Base-by-base conservation (phyloP, 1,139 yeast species). In the Geotrichum siamense region DNA sequence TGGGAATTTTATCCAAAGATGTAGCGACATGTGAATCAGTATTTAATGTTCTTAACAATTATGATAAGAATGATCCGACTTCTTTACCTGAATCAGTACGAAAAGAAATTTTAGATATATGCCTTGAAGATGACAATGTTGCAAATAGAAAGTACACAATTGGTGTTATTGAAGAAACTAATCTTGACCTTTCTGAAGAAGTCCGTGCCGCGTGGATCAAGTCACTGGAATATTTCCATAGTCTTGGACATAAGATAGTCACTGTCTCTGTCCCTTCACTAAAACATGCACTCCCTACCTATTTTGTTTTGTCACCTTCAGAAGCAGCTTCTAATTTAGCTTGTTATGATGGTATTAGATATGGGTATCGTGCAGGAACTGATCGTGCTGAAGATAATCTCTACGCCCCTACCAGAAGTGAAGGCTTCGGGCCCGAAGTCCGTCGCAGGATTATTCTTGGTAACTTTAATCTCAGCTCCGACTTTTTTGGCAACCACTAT, bases 261-360 rank as follows among this genome's bases (percentile, higher is more conserved):
- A 71, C 78, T 0, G 77, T 91, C 0, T 77, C 91, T 0, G 60
- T 89, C 0, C 94, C 95, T 2, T 68, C 82, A 0, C 66, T 86
- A 8, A 74, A 72, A 50, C 68, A 72, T 45, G 74, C 89, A 38
- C 65, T 91, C n/a, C 89, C 93, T 26, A 75, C 89, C 0, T 93
- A 93, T 61, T 89, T 84, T 57, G 82, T 95, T 0, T 57, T 93
- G 29, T 87, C 93, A 1, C 85, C 96, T 0, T 84, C 96, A 0
- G 98, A 93, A 58, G 97, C 96, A 0, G 80, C 94, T 0, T 89
- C 98, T 0, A 91, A 93, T 59, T 70, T 93, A 39, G 76, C 96
- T 1, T 70, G 96, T 29, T 93, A 75, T 56, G 98, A 91, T 62
- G 98, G 98, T 1, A 68, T 89, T 20, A 69, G 96, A 42, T 93